Base-by-base conservation (phyloP, 1,284 basidiomycete species). In the Stygiomarasmius scandens region DNA sequence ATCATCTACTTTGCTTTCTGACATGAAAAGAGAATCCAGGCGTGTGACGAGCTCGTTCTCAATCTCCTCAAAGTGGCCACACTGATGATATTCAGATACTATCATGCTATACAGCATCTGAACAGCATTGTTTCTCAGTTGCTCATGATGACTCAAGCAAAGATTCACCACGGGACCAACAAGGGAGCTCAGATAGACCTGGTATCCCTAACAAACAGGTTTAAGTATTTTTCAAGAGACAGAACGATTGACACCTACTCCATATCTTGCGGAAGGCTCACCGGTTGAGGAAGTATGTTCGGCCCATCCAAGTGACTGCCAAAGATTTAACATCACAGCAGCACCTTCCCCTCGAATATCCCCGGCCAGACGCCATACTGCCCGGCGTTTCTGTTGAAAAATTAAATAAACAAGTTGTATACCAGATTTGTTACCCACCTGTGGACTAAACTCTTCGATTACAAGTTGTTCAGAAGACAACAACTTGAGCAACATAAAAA, bases 71-170 rank as follows among this genome's bases (percentile, higher is more conserved):
- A 95, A 94, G 69, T 92, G 86, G 22, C 85, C 87, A 12, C 86
- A 86, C 59, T 89, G 85, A 49, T 93, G 86, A 69, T 91, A 92
- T 69, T 98, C 95, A 4, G 95, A 93, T 53, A 97, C 87, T 63
- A 98, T 96, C 94, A 98, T 98, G 66, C 92, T 93, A 72, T 92
- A 96, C 22, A 98, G 81, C 51, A 98, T 95, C 62, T 92, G 89
- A 6, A 97, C 95, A 0, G 95, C 95, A 63, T 92, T 92, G 65
- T 86, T 92, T 61, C 96, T 87, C 51, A 98, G 80, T 66, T 91
- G 89, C 68, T 98, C 96, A 67, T 98, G 96, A 66, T 96, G 93
- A 59, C 95, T 97, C 48, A 98, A 78, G 69, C 96, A 98, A 1
- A 98, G 80, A 65, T 95, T 92, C 56, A 99, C 89, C 49, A 98